Evolutionary conservation across 2,329 filamentous ascomycete genomes (phyloP).

Genomic region (Colletotrichum sp.): DNA sequence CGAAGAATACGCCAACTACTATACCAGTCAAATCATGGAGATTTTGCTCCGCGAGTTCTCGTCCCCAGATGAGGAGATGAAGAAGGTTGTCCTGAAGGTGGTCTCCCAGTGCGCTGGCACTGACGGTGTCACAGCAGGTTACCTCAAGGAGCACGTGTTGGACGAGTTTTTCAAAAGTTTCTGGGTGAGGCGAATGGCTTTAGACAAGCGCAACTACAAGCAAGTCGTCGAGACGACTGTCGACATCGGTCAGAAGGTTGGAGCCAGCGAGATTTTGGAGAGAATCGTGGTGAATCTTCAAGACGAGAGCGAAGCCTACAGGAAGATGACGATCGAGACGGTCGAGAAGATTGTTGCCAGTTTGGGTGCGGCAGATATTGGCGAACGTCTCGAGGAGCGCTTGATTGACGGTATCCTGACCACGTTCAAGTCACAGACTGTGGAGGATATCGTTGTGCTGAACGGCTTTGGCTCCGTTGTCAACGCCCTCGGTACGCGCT

Average conservation of each 20-base stretch:
- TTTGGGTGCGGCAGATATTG: constrained; percentile 91
- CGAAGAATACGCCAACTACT: constrained; percentile 99
- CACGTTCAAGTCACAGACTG: constrained; percentile 97
- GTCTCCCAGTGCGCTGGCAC: constrained; percentile 95
- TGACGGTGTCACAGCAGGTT: constrained; percentile 91
- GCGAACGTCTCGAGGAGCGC: constrained; percentile 88
- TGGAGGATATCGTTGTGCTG: constrained; percentile 94
- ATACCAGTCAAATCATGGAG: constrained; percentile 98
- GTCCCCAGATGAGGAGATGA: constrained; percentile 99
- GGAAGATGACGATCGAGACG: constrained; percentile 99
- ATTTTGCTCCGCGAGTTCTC: constrained; percentile 95
- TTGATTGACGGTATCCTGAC: constrained; percentile 95
- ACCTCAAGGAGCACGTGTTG: constrained; percentile 93
- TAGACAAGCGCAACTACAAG: constrained; percentile 97
- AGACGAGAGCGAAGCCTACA: constrained; percentile 96
- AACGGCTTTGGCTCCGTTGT: constrained; percentile 98
- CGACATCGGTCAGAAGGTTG: constrained; percentile 97
- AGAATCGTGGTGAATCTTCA: constrained; percentile 94
- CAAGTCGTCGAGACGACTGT: constrained; percentile 98
- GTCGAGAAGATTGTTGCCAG: constrained; percentile 96
- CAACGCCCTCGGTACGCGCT: constrained; percentile 89
- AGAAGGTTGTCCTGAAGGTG: constrained; percentile 98
- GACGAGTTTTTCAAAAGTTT: constrained; percentile 99
- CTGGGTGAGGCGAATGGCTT: constrained; percentile 95
- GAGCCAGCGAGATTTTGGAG: constrained; percentile 92